These are phyloP conservation scores for Physcomitrellopsis africana DNA, from an alignment of 225 moss, liverwort and hornwort species.

Conservation along the genomic window DNA sequence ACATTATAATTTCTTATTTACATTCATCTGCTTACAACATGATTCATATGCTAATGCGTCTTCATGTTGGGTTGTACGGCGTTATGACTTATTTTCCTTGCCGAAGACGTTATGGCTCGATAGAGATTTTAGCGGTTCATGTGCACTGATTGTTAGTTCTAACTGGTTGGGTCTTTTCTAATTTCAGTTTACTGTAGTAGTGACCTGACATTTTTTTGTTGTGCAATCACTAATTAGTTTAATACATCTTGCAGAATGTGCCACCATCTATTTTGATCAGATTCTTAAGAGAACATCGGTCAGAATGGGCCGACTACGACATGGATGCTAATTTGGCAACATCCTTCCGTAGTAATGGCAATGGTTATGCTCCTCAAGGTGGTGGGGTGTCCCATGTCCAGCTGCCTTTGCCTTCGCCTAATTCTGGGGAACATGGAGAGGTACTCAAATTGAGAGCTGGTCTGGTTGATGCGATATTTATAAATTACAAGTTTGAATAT, in stretches of 20 bases:
- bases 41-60: neutral
- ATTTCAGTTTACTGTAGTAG: no score
- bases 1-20: neutral
- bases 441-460: slow-evolving; percentile 27
- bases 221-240: slow-evolving; percentile 1
- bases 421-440: slow-evolving; percentile 95
- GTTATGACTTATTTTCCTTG: no score
- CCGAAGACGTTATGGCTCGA: no score
- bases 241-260: slow-evolving; percentile 47
- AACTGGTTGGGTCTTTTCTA: no score
- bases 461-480: no score
- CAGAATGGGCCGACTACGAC: slow-evolving; percentile 69
- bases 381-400: slow-evolving; percentile 78
- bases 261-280: slow-evolving; percentile 67
- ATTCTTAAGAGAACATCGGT: slow-evolving; percentile 66
- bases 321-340: slow-evolving; percentile 77
- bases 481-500: no score
- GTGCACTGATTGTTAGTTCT: no score
- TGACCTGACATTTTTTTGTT: neutral
- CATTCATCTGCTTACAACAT: neutral
- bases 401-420: slow-evolving; percentile 83
- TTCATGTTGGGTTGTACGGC: no score
- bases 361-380: slow-evolving; percentile 66
- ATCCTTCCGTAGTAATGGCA: slow-evolving; percentile 73
- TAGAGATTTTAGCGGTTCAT: neutral